phyloP scores from a whole-genome alignment of 495 filamentous ascomycete species.

The Trichoderma virens region DNA sequence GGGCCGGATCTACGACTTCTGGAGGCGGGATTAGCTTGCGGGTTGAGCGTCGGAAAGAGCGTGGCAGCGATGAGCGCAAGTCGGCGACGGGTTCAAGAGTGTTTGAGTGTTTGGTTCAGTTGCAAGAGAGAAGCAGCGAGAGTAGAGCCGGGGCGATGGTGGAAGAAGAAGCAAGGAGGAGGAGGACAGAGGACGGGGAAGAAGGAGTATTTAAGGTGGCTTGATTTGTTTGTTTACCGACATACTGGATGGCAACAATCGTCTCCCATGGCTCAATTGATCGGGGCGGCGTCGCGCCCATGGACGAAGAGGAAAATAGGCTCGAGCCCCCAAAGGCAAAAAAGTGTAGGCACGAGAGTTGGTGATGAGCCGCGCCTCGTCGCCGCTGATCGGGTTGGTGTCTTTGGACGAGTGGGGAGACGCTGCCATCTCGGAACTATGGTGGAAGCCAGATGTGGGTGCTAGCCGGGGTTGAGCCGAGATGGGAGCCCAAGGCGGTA shows the following conservation, averaged over 20 bases:
- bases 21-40: not conserved
- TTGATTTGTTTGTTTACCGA: not conserved
- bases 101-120: not conserved
- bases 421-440: not conserved
- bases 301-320: not conserved
- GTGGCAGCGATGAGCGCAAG: not conserved
- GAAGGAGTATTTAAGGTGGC: not conserved
- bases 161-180: not conserved
- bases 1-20: constrained; percentile 26
- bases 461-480: not conserved
- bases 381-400: not conserved
- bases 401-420: not conserved
- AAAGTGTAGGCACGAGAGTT: not conserved
- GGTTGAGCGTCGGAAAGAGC: not conserved
- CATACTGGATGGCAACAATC: constrained; percentile 7
- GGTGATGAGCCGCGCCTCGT: not conserved
- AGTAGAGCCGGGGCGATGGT: not conserved
- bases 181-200: not conserved
- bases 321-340: not conserved
- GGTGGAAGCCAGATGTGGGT: not conserved
- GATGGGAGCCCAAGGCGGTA: too few species aligned
- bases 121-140: not conserved
- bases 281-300: constrained; percentile 5
- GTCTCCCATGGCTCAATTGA: constrained; percentile 13
- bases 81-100: not conserved